A percentile compares a stretch with the other conserved stretches of the same genome.
Evolutionary conservation across 148 eudicot genomes (phyloP).

Genomic region (Rhododendron henanense): DNA sequence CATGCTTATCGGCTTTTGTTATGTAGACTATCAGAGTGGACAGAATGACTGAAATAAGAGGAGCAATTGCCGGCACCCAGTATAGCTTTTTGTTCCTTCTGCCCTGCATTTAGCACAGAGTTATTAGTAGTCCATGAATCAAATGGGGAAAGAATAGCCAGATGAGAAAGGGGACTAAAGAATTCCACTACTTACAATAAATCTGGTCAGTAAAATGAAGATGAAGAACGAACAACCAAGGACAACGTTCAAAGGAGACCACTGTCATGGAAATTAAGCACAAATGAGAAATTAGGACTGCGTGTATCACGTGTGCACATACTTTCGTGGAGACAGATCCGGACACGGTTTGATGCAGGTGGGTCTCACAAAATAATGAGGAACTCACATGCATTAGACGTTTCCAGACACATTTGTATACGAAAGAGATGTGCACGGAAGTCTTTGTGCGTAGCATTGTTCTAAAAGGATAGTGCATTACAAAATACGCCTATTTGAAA

Average conservation of each 20-base stretch:
- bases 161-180: not conserved
- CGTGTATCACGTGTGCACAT: not conserved
- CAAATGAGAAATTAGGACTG: not conserved
- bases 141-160: not conserved
- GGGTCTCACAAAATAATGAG: not conserved
- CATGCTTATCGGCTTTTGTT: conserved; percentile 42
- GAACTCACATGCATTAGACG: not conserved
- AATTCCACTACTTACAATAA: conserved; percentile 25
- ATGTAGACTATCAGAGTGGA: conserved; percentile 43
- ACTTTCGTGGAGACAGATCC: not conserved
- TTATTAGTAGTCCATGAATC: not conserved
- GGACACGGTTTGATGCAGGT: not conserved
- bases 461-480: not conserved
- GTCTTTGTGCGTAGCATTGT: not conserved
- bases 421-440: not conserved
- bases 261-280: conserved; percentile 20
- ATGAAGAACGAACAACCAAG: conserved; percentile 47
- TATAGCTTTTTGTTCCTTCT: conserved; percentile 39
- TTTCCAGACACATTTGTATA: not conserved
- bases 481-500: not conserved
- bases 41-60: conserved; percentile 37
- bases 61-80: conserved; percentile 56
- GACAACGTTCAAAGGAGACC: conserved; percentile 39
- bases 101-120: conserved; percentile 26
- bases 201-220: conserved; percentile 37